Evolutionary conservation across 73 alveolate species (phyloP).

Genomic region (Tetrahymena malaccensis): DNA sequence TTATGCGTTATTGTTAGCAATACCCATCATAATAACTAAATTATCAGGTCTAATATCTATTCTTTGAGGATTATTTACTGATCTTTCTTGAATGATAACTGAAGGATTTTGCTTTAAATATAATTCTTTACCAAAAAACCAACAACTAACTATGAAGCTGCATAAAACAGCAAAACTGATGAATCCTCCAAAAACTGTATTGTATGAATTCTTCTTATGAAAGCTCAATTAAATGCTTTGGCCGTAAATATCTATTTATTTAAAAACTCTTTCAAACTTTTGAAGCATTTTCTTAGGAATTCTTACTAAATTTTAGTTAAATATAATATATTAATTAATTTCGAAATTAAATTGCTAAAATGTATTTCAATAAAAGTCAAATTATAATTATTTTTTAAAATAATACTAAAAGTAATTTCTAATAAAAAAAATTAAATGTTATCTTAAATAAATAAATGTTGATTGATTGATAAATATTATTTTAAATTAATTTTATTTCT

Average conservation of each 20-base stretch:
- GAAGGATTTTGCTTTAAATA: not conserved
- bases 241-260: not conserved
- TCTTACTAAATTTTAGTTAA: no score
- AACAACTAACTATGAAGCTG: not conserved
- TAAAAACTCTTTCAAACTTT: not conserved
- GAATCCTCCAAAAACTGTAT: not conserved
- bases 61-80: not conserved
- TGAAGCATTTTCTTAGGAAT: no score
- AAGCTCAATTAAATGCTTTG: not conserved
- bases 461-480: no score
- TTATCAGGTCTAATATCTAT: not conserved
- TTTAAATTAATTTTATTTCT: no score
- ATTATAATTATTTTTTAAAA: no score
- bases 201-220: not conserved
- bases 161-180: not conserved
- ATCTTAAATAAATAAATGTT: no score
- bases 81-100: not conserved
- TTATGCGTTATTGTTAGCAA: not conserved
- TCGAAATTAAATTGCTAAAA: no score
- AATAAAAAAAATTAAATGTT: no score
- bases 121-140: not conserved
- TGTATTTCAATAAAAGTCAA: no score
- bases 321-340: no score
- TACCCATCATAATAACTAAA: not conserved
- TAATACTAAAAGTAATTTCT: no score